phyloP scores from a whole-genome alignment of 805 yeast species.

The Suhomyces xylopsoci region DNA sequence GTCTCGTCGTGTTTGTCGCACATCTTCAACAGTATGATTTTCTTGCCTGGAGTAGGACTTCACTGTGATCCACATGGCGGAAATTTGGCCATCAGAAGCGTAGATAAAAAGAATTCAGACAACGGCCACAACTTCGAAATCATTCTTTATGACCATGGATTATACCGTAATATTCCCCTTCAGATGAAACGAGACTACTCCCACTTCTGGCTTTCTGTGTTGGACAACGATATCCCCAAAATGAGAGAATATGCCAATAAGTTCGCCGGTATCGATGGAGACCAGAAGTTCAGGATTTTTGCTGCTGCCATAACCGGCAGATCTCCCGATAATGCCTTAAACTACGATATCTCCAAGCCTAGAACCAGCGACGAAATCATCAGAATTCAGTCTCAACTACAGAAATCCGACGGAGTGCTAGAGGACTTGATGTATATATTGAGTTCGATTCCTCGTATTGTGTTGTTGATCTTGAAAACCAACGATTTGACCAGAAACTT shows the following conservation, averaged over 20 bases:
- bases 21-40: slow-evolving; percentile 91
- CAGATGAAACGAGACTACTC: slow-evolving; percentile 80
- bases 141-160: slow-evolving; percentile 89
- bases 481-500: slow-evolving; percentile 88
- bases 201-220: slow-evolving; percentile 85
- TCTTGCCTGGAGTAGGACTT: slow-evolving; percentile 84
- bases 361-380: slow-evolving; percentile 63
- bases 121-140: slow-evolving; percentile 81
- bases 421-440: slow-evolving; percentile 76
- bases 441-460: slow-evolving; percentile 79
- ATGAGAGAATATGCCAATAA: slow-evolving; percentile 74
- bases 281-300: slow-evolving; percentile 72
- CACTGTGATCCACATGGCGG: slow-evolving; percentile 99
- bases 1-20: slow-evolving; percentile 86
- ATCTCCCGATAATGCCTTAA: slow-evolving; percentile 71
- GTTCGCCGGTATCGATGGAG: slow-evolving; percentile 75
- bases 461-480: slow-evolving; percentile 82
- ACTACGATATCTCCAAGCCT: slow-evolving; percentile 51
- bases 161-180: slow-evolving; percentile 80
- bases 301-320: slow-evolving; percentile 96
- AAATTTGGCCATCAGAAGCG: slow-evolving; percentile 72
- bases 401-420: slow-evolving; percentile 57
- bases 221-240: slow-evolving; percentile 61
- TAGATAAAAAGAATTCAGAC: slow-evolving; percentile 11
- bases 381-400: slow-evolving; percentile 61